These are phyloP conservation scores for Clitoria ternatea DNA, from an alignment of 306 rosid species.

Conservation along the genomic window DNA sequence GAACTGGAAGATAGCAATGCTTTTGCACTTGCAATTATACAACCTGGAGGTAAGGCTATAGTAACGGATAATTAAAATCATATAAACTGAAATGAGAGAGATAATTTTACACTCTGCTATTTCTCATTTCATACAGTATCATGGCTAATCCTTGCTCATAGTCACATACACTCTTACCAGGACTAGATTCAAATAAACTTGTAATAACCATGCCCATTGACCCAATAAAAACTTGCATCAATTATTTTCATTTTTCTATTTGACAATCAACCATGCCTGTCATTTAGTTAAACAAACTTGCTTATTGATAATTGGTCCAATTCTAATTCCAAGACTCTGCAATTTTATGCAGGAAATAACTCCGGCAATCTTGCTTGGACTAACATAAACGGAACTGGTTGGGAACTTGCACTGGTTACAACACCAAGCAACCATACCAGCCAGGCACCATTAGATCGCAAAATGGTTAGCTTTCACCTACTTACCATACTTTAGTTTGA, in stretches of 20 bases:
- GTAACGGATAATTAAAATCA: slow-evolving; percentile 11
- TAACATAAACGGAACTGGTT: slow-evolving; percentile 61
- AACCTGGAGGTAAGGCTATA: slow-evolving; percentile 59
- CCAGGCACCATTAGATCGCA: slow-evolving; percentile 34
- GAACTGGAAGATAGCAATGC: slow-evolving; percentile 85
- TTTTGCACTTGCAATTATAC: slow-evolving; percentile 81
- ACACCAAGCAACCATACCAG: slow-evolving; percentile 60
- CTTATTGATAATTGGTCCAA: slow-evolving; percentile 4
- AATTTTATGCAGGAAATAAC: slow-evolving; percentile 42
- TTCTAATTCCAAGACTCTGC: background rate
- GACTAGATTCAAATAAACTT: background rate
- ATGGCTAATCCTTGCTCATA: background rate
- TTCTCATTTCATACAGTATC: background rate
- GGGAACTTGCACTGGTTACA: slow-evolving; percentile 88
- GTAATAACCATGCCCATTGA: no score
- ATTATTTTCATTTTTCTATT: background rate
- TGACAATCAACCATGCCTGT: background rate
- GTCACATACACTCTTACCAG: background rate
- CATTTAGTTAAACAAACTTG: background rate
- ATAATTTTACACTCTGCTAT: background rate
- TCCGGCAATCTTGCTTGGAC: slow-evolving; percentile 34
- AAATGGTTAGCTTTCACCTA: slow-evolving; percentile 55
- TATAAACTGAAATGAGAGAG: background rate
- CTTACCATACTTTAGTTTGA: background rate
- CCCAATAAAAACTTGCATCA: background rate